Evolutionary conservation across 441 rosid species (phyloP).

Genomic region (Aquilaria agallochum): DNA sequence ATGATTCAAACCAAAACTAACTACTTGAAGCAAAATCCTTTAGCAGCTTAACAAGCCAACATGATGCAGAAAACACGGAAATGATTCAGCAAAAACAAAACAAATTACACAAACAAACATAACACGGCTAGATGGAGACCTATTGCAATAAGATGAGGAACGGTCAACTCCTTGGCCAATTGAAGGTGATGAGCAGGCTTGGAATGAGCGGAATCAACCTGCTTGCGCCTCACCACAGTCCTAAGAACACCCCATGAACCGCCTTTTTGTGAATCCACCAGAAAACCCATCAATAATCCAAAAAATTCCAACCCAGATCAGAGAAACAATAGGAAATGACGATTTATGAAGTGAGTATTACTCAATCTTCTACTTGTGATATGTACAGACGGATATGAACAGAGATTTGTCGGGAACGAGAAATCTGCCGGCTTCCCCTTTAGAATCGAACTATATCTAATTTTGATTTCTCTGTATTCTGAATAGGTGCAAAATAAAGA

Average conservation of each 20-base stretch:
- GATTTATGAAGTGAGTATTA: slow-evolving; percentile 4
- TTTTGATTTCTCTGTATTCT: too few relatives aligned
- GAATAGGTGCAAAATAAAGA: too few relatives aligned
- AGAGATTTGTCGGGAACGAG: background rate
- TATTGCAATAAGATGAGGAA: slow-evolving; percentile 75
- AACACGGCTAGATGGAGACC: slow-evolving; percentile 31
- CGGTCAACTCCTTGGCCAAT: slow-evolving; percentile 66
- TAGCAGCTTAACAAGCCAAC: too few relatives aligned
- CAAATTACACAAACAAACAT: too few relatives aligned
- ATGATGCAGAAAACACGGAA: background rate
- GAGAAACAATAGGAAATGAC: background rate
- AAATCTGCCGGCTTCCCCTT: background rate
- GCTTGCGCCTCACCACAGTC: slow-evolving; percentile 73
- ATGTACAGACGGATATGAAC: too few relatives aligned
- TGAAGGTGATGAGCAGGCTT: slow-evolving; percentile 31
- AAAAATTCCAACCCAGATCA: background rate
- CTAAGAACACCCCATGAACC: slow-evolving; percentile 42
- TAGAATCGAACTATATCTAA: background rate
- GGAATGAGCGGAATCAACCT: slow-evolving; percentile 64
- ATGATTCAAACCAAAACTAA: background rate
- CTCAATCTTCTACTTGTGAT: too few relatives aligned
- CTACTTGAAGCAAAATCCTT: too few relatives aligned
- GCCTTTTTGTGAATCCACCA: slow-evolving; percentile 39
- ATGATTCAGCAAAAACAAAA: background rate
- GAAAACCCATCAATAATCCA: slow-evolving; percentile 41